Evolutionary conservation across 2,329 filamentous ascomycete genomes (phyloP).

Genomic region (Curvularia spicifera): DNA sequence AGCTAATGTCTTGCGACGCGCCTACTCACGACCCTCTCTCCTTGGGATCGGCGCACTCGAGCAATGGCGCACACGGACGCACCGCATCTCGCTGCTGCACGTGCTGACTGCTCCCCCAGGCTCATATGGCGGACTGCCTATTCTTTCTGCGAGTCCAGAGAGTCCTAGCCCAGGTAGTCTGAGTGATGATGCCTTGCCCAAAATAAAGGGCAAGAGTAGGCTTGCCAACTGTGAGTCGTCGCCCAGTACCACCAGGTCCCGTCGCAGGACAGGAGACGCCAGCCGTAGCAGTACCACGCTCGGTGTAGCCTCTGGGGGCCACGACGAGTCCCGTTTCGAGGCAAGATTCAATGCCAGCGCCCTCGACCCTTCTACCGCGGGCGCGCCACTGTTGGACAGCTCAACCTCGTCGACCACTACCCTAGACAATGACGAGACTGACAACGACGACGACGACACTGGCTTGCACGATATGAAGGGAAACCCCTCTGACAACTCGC

Average conservation of each 20-base stretch:
- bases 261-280: conserved; percentile 37
- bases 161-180: conserved; percentile 47
- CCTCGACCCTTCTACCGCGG: conserved; percentile 30
- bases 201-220: conserved; percentile 45
- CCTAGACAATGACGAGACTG: conserved; percentile 38
- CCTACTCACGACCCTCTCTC: conserved; percentile 5
- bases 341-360: conserved; percentile 43
- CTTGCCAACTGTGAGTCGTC: conserved; percentile 38
- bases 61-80: conserved; percentile 14
- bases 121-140: conserved; percentile 65
- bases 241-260: conserved; percentile 27
- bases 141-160: conserved; percentile 50
- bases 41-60: conserved; percentile 10
- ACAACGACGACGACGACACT: conserved; percentile 44
- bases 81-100: conserved; percentile 4
- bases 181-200: conserved; percentile 27
- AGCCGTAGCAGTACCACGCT: conserved; percentile 34
- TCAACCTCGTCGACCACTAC: conserved; percentile 42
- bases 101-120: conserved; percentile 40
- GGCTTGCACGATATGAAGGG: conserved; percentile 48
- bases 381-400: conserved; percentile 32
- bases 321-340: conserved; percentile 42
- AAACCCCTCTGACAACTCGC: conserved; percentile 70
- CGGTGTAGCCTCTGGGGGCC: conserved; percentile 33
- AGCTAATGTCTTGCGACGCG: conserved; percentile 25